Evolutionary conservation across 352 stramenopile genomes (phyloP), one percentile per base, ranked within the genome.

Genomic region (Globisporangium nodosum): DNA sequence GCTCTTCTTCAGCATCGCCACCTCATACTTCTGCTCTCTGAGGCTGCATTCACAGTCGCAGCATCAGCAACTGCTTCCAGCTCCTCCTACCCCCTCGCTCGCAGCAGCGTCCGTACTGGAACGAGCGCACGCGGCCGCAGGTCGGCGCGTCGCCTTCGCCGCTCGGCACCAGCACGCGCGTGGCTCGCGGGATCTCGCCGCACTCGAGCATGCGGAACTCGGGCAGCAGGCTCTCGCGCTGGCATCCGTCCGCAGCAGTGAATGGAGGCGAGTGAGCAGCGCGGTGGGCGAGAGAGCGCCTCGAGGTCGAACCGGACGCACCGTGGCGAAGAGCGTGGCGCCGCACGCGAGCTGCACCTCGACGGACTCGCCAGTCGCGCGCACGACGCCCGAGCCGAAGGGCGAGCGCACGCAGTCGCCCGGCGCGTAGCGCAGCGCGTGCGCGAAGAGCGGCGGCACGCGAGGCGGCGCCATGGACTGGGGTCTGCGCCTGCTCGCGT

Each of bases 141-240:
- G n/a, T 18, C 27, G 39, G 15, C 18, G 5, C 24, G 18, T 57
- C 43, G 49, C 37, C 54, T 33, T 8, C 45, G 30, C 18, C 13
- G n/a, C 39, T 31, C 15, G n/a, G 2, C 6, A 61, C 67, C n/a
- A 78, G 27, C 48, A 91, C 78, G 24, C 55, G 60, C 37, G 78
- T 85, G 18, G 69, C 68, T 58, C 69, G 74, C 27, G 81, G 76
- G 33, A 91, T 73, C 62, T 91, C 81, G 16, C 76, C 81, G 20
- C 75, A 88, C 53, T 77, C 73, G 50, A 91, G 62, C 78, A 91
- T 89, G 5, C 65, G 74, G 47, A 89, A 68, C 64, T 85, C 76
- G 6, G 81, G 81, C 20, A 91, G 52, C 20, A 91, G 30, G 21
- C 66, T 81, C 4, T 66, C 70, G 42, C 75, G 71, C 81, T 91